These are phyloP conservation scores for Brassica hybrid DNA, from an alignment of 441 rosid genomes.

Conservation along the genomic window DNA sequence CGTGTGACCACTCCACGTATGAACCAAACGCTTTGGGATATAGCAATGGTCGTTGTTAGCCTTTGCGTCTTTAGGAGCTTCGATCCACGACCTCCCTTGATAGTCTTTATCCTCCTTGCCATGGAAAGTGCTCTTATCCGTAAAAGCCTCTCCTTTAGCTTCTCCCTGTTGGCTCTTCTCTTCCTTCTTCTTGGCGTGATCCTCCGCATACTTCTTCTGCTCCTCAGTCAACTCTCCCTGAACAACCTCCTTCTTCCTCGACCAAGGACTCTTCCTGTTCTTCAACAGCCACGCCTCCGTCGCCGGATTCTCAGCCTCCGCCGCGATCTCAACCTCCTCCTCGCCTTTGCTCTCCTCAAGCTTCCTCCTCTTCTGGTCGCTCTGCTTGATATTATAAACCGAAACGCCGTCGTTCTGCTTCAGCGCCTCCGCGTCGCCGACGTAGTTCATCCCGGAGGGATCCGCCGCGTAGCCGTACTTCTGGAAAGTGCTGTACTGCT, in stretches of 20 bases:
- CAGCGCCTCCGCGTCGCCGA: slow-evolving; percentile 84
- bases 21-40: slow-evolving; percentile 90
- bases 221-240: slow-evolving; percentile 90
- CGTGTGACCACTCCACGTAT: slow-evolving; percentile 98
- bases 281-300: slow-evolving; percentile 75
- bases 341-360: slow-evolving; percentile 59
- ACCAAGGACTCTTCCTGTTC: slow-evolving; percentile 96
- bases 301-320: slow-evolving; percentile 78
- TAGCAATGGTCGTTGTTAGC: slow-evolving; percentile 95
- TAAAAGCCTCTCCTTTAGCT: slow-evolving; percentile 80
- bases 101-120: slow-evolving; percentile 97
- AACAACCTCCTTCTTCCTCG: slow-evolving; percentile 89
- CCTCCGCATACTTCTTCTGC: slow-evolving; percentile 98
- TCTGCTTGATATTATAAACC: slow-evolving; percentile 83
- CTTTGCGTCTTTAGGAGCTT: slow-evolving; percentile 94
- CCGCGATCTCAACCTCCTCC: slow-evolving; percentile 49
- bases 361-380: slow-evolving; percentile 81
- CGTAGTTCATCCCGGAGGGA: slow-evolving; percentile 79
- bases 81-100: slow-evolving; percentile 98
- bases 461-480: slow-evolving; percentile 91
- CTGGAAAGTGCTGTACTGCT: slow-evolving; percentile 93
- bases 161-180: slow-evolving; percentile 71
- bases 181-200: slow-evolving; percentile 90
- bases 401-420: slow-evolving; percentile 74
- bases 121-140: slow-evolving; percentile 92